A percentile compares a stretch with the other conserved stretches of the same genome.
Evolutionary conservation across 1,284 basidiomycete species (phyloP).

Genomic region (Cryptococcus hybrid): DNA sequence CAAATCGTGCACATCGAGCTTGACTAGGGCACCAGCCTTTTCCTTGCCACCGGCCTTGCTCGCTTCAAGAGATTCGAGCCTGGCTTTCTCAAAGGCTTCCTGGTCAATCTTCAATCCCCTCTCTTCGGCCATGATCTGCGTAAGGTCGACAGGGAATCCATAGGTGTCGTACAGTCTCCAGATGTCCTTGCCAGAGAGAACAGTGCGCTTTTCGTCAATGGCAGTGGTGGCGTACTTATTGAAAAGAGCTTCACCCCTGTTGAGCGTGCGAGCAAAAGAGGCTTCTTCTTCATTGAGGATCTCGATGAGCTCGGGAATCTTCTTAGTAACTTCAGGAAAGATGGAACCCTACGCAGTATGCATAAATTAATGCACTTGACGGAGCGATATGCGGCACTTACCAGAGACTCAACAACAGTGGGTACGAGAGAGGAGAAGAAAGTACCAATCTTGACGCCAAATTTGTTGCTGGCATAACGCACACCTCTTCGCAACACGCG

Average conservation of each 20-base stretch:
- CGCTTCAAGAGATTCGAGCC: slow-evolving; percentile 83
- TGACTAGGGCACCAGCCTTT: slow-evolving; percentile 66
- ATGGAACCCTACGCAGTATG: slow-evolving; percentile 59
- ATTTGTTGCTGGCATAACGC: slow-evolving; percentile 92
- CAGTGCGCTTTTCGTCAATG: slow-evolving; percentile 61
- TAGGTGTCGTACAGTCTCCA: slow-evolving; percentile 99
- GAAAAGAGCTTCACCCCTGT: slow-evolving; percentile 95
- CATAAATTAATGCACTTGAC: background rate
- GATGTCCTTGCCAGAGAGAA: slow-evolving; percentile 85
- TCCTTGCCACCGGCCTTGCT: slow-evolving; percentile 71
- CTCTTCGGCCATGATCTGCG: slow-evolving; percentile 97
- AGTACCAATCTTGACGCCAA: slow-evolving; percentile 87
- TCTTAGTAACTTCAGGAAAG: slow-evolving; percentile 92
- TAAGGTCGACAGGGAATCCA: slow-evolving; percentile 97
- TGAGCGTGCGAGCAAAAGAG: slow-evolving; percentile 93
- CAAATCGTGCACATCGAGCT: slow-evolving; percentile 95
- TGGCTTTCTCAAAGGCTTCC: slow-evolving; percentile 84
- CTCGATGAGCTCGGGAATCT: slow-evolving; percentile 82
- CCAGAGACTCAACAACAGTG: slow-evolving; percentile 85
- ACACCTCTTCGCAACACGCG: slow-evolving; percentile 90
- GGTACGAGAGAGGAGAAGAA: slow-evolving; percentile 95
- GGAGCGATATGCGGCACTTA: slow-evolving; percentile 44
- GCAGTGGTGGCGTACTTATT: slow-evolving; percentile 81
- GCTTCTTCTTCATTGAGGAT: slow-evolving; percentile 97
- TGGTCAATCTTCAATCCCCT: slow-evolving; percentile 82